These are phyloP conservation scores for Apiotrichum gamsii DNA, from an alignment of 1,284 basidiomycete species.

Conservation along the genomic window DNA sequence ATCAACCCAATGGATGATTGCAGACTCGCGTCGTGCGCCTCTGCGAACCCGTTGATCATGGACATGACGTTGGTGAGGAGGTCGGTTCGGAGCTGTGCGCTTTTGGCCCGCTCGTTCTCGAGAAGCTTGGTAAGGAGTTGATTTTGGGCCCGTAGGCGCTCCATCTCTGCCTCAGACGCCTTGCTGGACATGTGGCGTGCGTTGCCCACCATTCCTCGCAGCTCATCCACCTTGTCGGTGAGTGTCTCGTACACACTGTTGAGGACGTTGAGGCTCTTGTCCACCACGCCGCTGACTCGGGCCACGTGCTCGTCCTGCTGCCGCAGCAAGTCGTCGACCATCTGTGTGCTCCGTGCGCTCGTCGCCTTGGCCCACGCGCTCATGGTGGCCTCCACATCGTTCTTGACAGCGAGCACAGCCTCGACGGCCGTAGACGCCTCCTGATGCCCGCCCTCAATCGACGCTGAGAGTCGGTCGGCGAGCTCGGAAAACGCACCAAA, in stretches of 20 bases:
- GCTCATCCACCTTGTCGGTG: slow-evolving; percentile 54
- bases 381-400: slow-evolving; percentile 39
- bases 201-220: slow-evolving; percentile 54
- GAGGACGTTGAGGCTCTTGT: slow-evolving; percentile 49
- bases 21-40: slow-evolving; percentile 63
- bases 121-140: slow-evolving; percentile 59
- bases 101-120: slow-evolving; percentile 60
- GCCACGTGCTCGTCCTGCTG: slow-evolving; percentile 41
- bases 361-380: slow-evolving; percentile 31
- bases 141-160: slow-evolving; percentile 66
- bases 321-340: slow-evolving; percentile 39
- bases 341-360: slow-evolving; percentile 24
- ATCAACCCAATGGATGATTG: slow-evolving; percentile 56
- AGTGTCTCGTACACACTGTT: slow-evolving; percentile 59
- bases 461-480: slow-evolving; percentile 55
- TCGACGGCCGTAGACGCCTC: slow-evolving; percentile 53
- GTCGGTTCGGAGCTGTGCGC: slow-evolving; percentile 62
- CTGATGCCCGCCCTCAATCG: slow-evolving; percentile 54
- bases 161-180: slow-evolving; percentile 58
- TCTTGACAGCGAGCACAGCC: slow-evolving; percentile 28
- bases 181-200: slow-evolving; percentile 54
- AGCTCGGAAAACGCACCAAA: slow-evolving; percentile 59
- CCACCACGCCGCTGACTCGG: slow-evolving; percentile 42
- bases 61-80: slow-evolving; percentile 65
- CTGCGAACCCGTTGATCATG: slow-evolving; percentile 63